Conservation (phyloP, 306 rosid species). For the Lathyrus aphaca region DNA sequence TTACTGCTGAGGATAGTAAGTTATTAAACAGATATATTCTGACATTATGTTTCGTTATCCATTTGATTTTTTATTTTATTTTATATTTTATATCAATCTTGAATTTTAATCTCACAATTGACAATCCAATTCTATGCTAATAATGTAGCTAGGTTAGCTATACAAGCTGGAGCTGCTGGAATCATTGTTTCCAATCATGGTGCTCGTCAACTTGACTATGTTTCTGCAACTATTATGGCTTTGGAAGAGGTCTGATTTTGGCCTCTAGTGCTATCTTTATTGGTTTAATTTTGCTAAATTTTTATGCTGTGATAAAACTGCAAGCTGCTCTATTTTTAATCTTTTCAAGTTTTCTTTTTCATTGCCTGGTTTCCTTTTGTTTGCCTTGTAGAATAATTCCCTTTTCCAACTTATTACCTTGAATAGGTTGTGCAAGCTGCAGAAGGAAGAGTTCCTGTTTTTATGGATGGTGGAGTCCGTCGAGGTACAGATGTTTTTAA, state of each 20-base stretch:
- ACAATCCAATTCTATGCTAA: not conserved
- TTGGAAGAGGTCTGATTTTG: constrained; percentile 1
- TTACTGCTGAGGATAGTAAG: not conserved
- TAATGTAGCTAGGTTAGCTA: not conserved
- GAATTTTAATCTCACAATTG: not conserved
- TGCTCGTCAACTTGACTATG: not conserved
- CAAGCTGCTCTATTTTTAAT: not conserved
- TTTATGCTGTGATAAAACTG: not conserved
- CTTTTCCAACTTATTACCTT: not conserved
- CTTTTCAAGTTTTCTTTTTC: not conserved
- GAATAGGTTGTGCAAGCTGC: constrained; percentile 10
- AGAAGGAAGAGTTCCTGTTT: constrained; percentile 10
- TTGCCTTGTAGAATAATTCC: not conserved
- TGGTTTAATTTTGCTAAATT: not conserved
- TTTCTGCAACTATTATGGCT: not conserved
- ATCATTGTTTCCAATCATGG: not conserved
- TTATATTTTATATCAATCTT: not conserved
- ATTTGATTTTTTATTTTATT: not conserved
- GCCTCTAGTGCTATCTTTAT: not conserved
- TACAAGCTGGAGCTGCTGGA: not conserved
- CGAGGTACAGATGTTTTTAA: too few relatives aligned
- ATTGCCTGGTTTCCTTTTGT: too few relatives aligned
- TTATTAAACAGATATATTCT: not conserved
- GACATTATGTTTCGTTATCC: not conserved
- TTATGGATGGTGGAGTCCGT: constrained; percentile 12